Evolutionary conservation across 257 asterid species (phyloP).

Genomic region (Ocimum tenuiflorum): DNA sequence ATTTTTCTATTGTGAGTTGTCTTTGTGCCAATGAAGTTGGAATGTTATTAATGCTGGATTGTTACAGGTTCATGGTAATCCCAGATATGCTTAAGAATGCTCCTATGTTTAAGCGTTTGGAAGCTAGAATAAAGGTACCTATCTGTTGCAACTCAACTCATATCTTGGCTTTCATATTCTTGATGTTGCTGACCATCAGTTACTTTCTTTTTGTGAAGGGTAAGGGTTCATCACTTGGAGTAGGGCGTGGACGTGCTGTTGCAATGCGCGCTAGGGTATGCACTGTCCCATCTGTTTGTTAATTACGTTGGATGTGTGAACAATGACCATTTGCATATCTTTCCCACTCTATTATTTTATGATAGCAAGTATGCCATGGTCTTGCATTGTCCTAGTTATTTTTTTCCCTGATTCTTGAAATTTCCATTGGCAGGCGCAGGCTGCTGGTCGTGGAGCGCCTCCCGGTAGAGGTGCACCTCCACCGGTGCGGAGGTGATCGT

Average conservation of each 20-base stretch:
- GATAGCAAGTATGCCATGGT: too few species aligned
- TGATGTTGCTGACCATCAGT: conserved; percentile 20
- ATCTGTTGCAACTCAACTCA: too few species aligned
- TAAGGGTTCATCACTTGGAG: conserved; percentile 80
- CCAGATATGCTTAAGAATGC: conserved; percentile 92
- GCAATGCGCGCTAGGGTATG: conserved; percentile 87
- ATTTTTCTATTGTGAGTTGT: background rate
- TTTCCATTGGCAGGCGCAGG: conserved; percentile 57
- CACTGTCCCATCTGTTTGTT: too few species aligned
- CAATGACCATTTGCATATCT: too few species aligned
- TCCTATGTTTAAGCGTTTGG: conserved; percentile 94
- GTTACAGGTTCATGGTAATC: conserved; percentile 71
- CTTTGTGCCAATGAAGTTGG: background rate
- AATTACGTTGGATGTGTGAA: too few species aligned
- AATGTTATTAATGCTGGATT: background rate
- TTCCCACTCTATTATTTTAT: too few species aligned
- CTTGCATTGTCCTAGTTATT: background rate
- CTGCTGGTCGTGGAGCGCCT: conserved; percentile 82
- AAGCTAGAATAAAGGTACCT: conserved; percentile 97
- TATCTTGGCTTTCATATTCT: background rate
- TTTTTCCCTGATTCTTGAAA: conserved; percentile 10
- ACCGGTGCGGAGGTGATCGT: conserved; percentile 64
- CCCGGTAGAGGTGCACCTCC: conserved; percentile 85
- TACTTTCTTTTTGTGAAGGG: conserved; percentile 39
- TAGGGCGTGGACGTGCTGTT: conserved; percentile 93